Evolutionary conservation across 1,139 yeast genomes (phyloP).

Genomic region (Lodderomyces theae): DNA sequence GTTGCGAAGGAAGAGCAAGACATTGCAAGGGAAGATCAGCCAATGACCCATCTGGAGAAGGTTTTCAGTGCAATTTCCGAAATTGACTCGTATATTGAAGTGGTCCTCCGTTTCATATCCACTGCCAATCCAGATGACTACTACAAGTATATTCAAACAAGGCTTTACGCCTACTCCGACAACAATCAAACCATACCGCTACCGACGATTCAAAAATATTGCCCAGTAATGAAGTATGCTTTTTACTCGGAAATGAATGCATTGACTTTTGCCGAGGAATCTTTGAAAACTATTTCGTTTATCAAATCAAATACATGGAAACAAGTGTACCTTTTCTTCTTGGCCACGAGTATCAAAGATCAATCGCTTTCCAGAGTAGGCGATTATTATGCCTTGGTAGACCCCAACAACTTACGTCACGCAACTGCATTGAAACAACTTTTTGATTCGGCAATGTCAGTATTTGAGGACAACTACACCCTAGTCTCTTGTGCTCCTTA

Average conservation of each 20-base stretch:
- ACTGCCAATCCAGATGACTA: constrained; percentile 56
- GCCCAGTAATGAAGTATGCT: constrained; percentile 51
- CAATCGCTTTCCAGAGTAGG: constrained; percentile 60
- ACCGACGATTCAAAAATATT: constrained; percentile 36
- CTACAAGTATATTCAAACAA: constrained; percentile 36
- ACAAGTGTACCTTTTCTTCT: constrained; percentile 49
- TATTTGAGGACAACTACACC: constrained; percentile 32
- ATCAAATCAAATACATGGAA: constrained; percentile 55
- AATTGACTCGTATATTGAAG: constrained; percentile 47
- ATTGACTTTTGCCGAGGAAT: constrained; percentile 35
- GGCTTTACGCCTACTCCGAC: constrained; percentile 34
- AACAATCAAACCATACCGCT: constrained; percentile 42
- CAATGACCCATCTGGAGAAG: constrained; percentile 12
- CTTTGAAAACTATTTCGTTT: constrained; percentile 37
- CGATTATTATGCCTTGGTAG: constrained; percentile 39
- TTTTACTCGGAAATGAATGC: constrained; percentile 44
- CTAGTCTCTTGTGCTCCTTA: constrained; percentile 25
- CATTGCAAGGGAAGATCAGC: constrained; percentile 12
- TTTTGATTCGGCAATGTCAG: constrained; percentile 31
- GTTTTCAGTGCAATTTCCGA: constrained; percentile 14
- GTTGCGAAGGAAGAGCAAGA: constrained; percentile 12
- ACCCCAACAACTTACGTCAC: constrained; percentile 24
- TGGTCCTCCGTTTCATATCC: constrained; percentile 48
- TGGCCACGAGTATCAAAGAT: constrained; percentile 44
- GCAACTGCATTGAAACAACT: constrained; percentile 27